A percentile compares a stretch with the other conserved stretches of the same genome.
phyloP scores from a whole-genome alignment of 805 yeast genomes.

The Soucietia sequanensis region DNA sequence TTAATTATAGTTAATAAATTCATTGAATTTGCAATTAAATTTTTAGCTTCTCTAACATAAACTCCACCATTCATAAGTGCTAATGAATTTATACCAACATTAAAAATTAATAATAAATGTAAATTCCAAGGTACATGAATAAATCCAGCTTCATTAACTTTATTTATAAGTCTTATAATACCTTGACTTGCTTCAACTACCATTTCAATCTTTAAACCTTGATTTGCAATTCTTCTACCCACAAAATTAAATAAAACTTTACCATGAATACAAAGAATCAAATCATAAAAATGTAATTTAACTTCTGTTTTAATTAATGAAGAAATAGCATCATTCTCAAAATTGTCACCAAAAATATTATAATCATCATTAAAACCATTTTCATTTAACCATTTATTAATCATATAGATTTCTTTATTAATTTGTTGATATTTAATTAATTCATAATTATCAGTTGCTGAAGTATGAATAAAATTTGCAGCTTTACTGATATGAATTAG shows the following conservation, averaged over 20 bases:
- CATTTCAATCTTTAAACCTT: constrained; percentile 29
- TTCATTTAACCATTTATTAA: constrained; percentile 31
- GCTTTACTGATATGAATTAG: constrained; percentile 44
- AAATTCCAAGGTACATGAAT: constrained; percentile 54
- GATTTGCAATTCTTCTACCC: constrained; percentile 29
- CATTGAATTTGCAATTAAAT: constrained; percentile 22
- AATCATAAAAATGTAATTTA: constrained; percentile 38
- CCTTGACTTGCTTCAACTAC: constrained; percentile 30
- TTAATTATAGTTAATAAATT: constrained; percentile 19
- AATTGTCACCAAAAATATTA: constrained; percentile 10
- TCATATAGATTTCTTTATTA: constrained; percentile 25
- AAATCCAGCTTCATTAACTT: constrained; percentile 24
- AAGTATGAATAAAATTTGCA: constrained; percentile 34
- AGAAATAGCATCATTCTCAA: constrained; percentile 8
- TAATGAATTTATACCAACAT: constrained; percentile 41
- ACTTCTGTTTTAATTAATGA: constrained; percentile 34
- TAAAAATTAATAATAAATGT: constrained; percentile 43
- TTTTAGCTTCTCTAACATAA: constrained; percentile 20
- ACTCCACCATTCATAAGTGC: constrained; percentile 45
- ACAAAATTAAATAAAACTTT: constrained; percentile 28
- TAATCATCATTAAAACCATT: constrained; percentile 32
- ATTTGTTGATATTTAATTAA: constrained; percentile 28
- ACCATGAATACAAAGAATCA: constrained; percentile 36
- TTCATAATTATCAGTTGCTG: constrained; percentile 23
- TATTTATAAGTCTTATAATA: constrained; percentile 26